Evolutionary conservation across 768 basidiomycete genomes (phyloP).

Genomic region (Trichaptum fuscoviolaceum): DNA sequence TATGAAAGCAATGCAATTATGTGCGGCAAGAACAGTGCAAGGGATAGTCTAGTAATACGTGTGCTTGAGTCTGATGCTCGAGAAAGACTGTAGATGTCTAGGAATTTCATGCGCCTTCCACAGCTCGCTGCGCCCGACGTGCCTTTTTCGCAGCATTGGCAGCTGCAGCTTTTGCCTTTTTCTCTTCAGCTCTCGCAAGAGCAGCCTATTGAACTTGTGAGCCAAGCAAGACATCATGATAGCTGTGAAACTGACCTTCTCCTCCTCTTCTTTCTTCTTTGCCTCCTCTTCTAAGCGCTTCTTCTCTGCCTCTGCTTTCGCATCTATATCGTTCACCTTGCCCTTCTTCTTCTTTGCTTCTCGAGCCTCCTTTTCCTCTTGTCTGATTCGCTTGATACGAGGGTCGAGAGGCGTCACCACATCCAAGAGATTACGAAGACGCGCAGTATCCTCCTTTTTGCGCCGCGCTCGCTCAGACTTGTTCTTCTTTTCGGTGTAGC

Average conservation of each 20-base stretch:
- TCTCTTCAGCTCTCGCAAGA: constrained; percentile 65
- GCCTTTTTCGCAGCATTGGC: constrained; percentile 93
- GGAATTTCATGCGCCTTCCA: constrained; percentile 17
- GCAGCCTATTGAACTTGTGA: constrained; percentile 18
- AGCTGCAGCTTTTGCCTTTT: constrained; percentile 79
- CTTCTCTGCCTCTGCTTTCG: constrained; percentile 51
- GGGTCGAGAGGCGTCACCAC: constrained; percentile 78
- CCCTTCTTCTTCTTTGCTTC: constrained; percentile 80
- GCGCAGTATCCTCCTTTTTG: constrained; percentile 96
- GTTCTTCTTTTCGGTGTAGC: constrained; percentile 99
- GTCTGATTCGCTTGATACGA: constrained; percentile 95
- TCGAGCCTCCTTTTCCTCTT: constrained; percentile 90
- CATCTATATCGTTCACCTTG: constrained; percentile 28
- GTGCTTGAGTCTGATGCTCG: not conserved
- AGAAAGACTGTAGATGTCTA: not conserved
- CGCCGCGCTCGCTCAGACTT: constrained; percentile 91
- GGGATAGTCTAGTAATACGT: not conserved
- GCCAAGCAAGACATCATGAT: constrained; percentile 1
- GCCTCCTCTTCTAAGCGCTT: constrained; percentile 67
- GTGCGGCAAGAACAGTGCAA: not conserved
- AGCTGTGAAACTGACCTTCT: constrained; percentile 50
- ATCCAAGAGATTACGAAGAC: constrained; percentile 84
- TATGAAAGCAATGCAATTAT: not conserved
- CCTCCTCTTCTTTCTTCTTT: constrained; percentile 70
- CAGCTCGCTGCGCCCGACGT: constrained; percentile 54